phyloP scores from a whole-genome alignment of 257 asterid genomes.

The Nicotiana obtusifolia region DNA sequence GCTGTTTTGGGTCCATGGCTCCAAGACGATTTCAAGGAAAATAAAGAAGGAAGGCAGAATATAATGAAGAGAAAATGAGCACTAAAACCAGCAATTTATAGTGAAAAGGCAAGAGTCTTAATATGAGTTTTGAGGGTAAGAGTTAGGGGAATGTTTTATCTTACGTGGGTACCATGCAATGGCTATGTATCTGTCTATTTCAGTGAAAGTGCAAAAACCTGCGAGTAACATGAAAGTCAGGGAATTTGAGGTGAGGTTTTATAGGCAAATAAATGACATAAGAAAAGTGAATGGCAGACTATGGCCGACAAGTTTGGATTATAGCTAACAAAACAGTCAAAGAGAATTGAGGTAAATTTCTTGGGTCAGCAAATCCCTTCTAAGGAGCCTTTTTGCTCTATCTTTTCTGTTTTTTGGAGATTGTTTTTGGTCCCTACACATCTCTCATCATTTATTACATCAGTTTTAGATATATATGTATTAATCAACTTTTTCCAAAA shows the following conservation, averaged over 20 bases:
- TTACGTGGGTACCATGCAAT: slow-evolving; percentile 7
- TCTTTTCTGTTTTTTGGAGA: background rate
- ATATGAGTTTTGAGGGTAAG: background rate
- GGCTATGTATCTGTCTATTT: background rate
- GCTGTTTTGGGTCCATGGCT: background rate
- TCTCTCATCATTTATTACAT: background rate
- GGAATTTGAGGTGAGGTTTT: background rate
- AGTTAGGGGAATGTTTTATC: background rate
- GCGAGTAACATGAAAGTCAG: background rate
- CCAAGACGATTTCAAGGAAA: background rate
- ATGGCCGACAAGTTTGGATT: slow-evolving; percentile 6
- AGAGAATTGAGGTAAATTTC: background rate
- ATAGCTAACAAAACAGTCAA: slow-evolving; percentile 9
- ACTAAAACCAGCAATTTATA: background rate
- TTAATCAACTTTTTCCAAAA: too few relatives aligned
- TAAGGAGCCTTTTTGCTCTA: background rate
- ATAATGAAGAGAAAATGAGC: background rate
- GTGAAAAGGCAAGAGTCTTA: too few relatives aligned
- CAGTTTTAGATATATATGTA: too few relatives aligned
- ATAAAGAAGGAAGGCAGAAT: background rate
- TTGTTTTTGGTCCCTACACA: background rate
- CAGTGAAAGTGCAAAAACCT: background rate
- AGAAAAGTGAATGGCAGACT: background rate
- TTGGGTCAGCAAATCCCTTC: background rate
- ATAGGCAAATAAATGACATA: background rate